Percentiles rank a stretch among this genome's conserved stretches.
These are phyloP conservation scores for Fusarium dimerum DNA, from an alignment of 2,329 filamentous ascomycete genomes.

Conservation along the genomic window DNA sequence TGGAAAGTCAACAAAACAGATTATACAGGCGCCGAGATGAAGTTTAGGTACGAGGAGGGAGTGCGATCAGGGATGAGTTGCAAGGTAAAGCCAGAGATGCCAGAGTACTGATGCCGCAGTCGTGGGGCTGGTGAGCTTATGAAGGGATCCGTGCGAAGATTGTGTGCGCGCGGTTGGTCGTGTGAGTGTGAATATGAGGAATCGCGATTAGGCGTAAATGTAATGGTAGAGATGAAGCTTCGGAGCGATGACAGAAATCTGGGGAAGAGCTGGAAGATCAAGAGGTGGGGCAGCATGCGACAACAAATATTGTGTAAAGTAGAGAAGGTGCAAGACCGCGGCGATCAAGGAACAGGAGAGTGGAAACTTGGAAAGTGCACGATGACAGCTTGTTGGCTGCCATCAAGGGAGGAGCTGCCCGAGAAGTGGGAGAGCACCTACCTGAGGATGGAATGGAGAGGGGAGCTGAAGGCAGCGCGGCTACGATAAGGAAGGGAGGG, in stretches of 20 bases:
- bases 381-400: background rate
- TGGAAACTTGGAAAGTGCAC: background rate
- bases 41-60: background rate
- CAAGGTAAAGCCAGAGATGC: background rate
- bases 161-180: conserved; percentile 4
- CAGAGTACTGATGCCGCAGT: background rate
- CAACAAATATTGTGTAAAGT: too few species aligned
- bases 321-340: background rate
- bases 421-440: too few species aligned
- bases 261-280: too few species aligned
- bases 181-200: conserved; percentile 3
- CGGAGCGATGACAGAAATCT: background rate
- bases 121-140: background rate
- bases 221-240: background rate
- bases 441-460: conserved; percentile 2
- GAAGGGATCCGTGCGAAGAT: background rate
- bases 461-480: conserved; percentile 19
- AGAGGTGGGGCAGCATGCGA: too few species aligned
- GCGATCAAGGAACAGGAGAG: background rate
- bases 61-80: background rate
- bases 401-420: background rate
- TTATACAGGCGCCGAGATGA: background rate
- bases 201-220: background rate
- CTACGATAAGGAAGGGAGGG: conserved; percentile 25
- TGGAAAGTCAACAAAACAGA: background rate